Percentiles rank a stretch among this genome's conserved stretches.
These are phyloP conservation scores for Bipolaris sorokiniana DNA, from an alignment of 2,329 filamentous ascomycete genomes.

Conservation along the genomic window DNA sequence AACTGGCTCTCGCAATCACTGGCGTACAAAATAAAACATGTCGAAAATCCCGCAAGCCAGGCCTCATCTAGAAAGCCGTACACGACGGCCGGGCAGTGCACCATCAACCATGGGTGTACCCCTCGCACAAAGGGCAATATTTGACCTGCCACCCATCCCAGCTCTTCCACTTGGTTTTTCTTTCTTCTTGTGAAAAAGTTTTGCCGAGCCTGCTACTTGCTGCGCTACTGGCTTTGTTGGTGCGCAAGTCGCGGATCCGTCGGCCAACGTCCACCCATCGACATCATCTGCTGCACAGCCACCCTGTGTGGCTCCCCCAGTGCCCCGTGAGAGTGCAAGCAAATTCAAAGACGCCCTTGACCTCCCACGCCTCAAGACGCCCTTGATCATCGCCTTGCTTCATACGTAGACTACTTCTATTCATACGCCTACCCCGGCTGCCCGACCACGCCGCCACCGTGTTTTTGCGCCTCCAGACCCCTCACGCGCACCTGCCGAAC, in stretches of 20 bases:
- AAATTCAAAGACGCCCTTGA: slow-evolving; percentile 7
- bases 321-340: slow-evolving; percentile 3
- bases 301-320: slow-evolving; percentile 11
- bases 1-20: slow-evolving; percentile 13
- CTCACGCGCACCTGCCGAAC: slow-evolving; percentile 41
- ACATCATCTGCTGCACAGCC: slow-evolving; percentile 17
- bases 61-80: slow-evolving; percentile 17
- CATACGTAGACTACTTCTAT: no score
- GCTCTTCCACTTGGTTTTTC: not conserved
- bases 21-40: slow-evolving; percentile 14
- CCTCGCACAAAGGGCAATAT: slow-evolving; percentile 15
- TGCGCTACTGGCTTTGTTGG: not conserved
- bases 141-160: slow-evolving; percentile 2
- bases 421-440: slow-evolving; percentile 1
- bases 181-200: not conserved
- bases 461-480: slow-evolving; percentile 36
- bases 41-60: slow-evolving; percentile 20
- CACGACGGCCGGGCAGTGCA: slow-evolving; percentile 16
- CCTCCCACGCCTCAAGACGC: slow-evolving; percentile 4
- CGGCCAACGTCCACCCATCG: slow-evolving; percentile 9
- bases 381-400: slow-evolving; percentile 12
- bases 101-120: slow-evolving; percentile 9
- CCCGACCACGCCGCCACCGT: slow-evolving; percentile 31
- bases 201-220: not conserved
- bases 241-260: slow-evolving; percentile 6